Evolutionary conservation across 2,329 filamentous ascomycete genomes (phyloP).

Genomic region (Trichophyton schoenleinii): DNA sequence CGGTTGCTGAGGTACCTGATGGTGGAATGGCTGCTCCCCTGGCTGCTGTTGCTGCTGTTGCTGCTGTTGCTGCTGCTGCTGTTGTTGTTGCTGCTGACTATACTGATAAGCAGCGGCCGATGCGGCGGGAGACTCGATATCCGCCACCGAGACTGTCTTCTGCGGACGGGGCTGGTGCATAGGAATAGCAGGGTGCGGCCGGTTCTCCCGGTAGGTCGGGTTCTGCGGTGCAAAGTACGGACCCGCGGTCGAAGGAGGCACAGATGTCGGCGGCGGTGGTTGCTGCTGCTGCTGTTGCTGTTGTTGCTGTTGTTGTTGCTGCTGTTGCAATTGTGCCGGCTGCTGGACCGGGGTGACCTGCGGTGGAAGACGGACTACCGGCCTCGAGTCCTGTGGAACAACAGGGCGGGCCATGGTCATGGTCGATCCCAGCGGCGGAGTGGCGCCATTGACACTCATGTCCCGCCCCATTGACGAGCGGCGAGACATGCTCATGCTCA

Average conservation of each 20-base stretch:
- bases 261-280: background rate
- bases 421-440: constrained; percentile 69
- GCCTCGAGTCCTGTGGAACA: constrained; percentile 35
- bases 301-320: background rate
- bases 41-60: constrained; percentile 43
- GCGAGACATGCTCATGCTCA: constrained; percentile 55
- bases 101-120: constrained; percentile 47
- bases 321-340: background rate
- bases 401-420: constrained; percentile 28
- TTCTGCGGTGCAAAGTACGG: constrained; percentile 44
- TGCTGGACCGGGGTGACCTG: background rate
- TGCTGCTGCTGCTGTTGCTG: background rate
- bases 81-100: too few relatives aligned
- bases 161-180: constrained; percentile 95
- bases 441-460: constrained; percentile 56
- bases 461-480: constrained; percentile 66
- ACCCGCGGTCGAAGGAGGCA: background rate
- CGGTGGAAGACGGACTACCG: constrained; percentile 74
- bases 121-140: constrained; percentile 71
- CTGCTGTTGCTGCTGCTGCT: constrained; percentile 39
- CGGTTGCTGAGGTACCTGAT: constrained; percentile 60
- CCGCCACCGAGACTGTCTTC: constrained; percentile 83
- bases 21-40: constrained; percentile 64
- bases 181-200: constrained; percentile 44
- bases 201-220: constrained; percentile 48